phyloP scores from a whole-genome alignment of 768 basidiomycete genomes.

The Boletus tomentosulus region DNA sequence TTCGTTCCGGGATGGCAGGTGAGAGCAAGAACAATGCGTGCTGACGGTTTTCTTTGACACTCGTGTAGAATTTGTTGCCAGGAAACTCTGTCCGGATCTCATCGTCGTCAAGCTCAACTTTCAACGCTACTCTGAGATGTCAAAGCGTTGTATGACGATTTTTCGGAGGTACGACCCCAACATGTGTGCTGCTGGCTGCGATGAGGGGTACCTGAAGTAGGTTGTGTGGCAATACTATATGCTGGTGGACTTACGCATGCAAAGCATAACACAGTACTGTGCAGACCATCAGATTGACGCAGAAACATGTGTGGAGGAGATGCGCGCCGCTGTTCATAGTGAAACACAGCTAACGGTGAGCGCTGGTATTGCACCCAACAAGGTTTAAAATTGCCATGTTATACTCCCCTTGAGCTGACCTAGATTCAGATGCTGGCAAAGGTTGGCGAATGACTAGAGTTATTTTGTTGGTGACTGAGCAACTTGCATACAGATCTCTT shows the following conservation, averaged over 20 bases:
- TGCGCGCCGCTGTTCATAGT: conserved; percentile 66
- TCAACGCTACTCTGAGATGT: conserved; percentile 65
- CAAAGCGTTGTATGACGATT: conserved; percentile 64
- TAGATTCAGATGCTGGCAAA: conserved; percentile 80
- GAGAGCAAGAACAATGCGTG: conserved; percentile 10
- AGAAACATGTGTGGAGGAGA: conserved; percentile 71
- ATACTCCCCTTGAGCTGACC: conserved; percentile 15
- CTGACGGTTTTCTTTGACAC: background rate
- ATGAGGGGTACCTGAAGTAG: conserved; percentile 91
- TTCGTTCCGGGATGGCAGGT: conserved; percentile 96
- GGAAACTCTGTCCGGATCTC: conserved; percentile 89
- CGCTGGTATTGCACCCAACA: conserved; percentile 94
- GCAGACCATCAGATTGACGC: conserved; percentile 56
- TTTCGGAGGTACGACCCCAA: conserved; percentile 69
- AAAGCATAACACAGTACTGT: conserved; percentile 84
- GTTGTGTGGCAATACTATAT: conserved; percentile 18
- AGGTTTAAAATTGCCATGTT: conserved; percentile 46
- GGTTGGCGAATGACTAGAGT: conserved; percentile 48
- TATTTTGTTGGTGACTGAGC: conserved; percentile 1
- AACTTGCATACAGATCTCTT: conserved; percentile 64
- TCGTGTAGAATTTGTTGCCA: conserved; percentile 76
- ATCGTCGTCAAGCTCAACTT: conserved; percentile 60
- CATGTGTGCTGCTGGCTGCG: conserved; percentile 74
- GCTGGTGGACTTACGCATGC: conserved; percentile 6
- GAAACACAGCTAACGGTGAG: conserved; percentile 89